Percentiles rank a stretch among this genome's conserved stretches.
Evolutionary conservation across 176 grass and related monocot species (phyloP).

Genomic region (Raddia distichophylla): DNA sequence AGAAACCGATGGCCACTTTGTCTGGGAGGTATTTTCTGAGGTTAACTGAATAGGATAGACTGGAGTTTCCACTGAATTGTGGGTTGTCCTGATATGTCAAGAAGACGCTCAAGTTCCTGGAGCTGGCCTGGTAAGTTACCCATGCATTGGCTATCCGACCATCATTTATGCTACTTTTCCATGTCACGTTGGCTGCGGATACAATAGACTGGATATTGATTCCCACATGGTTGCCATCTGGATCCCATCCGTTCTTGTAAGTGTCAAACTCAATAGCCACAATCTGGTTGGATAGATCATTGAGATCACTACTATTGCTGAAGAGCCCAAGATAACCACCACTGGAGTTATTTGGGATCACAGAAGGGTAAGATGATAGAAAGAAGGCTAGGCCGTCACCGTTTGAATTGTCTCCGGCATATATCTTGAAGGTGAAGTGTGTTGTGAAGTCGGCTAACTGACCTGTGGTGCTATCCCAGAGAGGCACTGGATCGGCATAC

Average conservation of each 20-base stretch:
- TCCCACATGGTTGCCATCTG: slow-evolving; percentile 56
- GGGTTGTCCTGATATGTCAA: slow-evolving; percentile 54
- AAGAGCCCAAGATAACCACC: slow-evolving; percentile 58
- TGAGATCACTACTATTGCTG: slow-evolving; percentile 7
- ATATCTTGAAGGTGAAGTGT: slow-evolving; percentile 61
- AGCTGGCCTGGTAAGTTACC: slow-evolving; percentile 62
- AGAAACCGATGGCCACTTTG: slow-evolving; percentile 58
- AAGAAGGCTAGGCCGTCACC: slow-evolving; percentile 71
- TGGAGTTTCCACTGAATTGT: slow-evolving; percentile 38
- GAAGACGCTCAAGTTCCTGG: slow-evolving; percentile 60
- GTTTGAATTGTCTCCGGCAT: not conserved
- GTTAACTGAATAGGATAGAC: slow-evolving; percentile 48
- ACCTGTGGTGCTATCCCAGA: slow-evolving; percentile 55
- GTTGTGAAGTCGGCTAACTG: slow-evolving; percentile 61
- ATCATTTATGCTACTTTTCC: slow-evolving; percentile 53
- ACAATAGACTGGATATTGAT: slow-evolving; percentile 55
- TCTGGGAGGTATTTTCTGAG: slow-evolving; percentile 47
- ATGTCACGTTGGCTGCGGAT: slow-evolving; percentile 35
- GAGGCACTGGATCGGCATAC: slow-evolving; percentile 50
- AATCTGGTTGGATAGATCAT: slow-evolving; percentile 13
- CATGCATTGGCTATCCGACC: slow-evolving; percentile 52
- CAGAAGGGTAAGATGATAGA: slow-evolving; percentile 57
- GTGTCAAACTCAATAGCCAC: slow-evolving; percentile 73
- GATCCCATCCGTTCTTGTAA: slow-evolving; percentile 49
- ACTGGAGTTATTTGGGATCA: slow-evolving; percentile 35